Evolutionary conservation across 371 early-diverging fungal genomes (phyloP).

Genomic region (Gilbertella persicaria): DNA sequence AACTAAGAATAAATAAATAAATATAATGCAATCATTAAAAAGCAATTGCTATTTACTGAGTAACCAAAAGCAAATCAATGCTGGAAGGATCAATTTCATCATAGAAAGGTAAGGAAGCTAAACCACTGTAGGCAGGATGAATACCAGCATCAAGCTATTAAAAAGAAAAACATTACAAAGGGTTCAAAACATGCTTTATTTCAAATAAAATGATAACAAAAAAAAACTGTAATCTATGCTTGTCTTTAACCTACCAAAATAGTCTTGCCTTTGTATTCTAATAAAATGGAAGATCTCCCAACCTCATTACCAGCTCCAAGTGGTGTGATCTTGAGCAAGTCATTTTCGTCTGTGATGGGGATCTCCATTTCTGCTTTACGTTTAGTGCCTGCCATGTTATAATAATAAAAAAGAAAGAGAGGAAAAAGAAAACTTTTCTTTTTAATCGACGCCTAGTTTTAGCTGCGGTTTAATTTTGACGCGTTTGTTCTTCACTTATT

Average conservation of each 20-base stretch:
- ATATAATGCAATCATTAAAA: not conserved
- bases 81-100: constrained; percentile 96
- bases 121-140: constrained; percentile 98
- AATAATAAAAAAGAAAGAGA: not conserved
- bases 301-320: constrained; percentile 99
- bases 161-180: constrained; percentile 14
- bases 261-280: constrained; percentile 96
- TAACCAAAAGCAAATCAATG: constrained; percentile 95
- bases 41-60: constrained; percentile 71
- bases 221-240: not conserved
- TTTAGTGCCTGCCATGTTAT: constrained; percentile 40
- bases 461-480: too few species aligned
- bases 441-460: too few species aligned
- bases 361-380: constrained; percentile 53
- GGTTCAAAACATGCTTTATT: constrained; percentile 3
- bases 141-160: constrained; percentile 97
- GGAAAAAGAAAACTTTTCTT: not conserved
- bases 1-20: constrained; percentile 55
- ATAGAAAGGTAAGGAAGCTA: constrained; percentile 97
- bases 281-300: constrained; percentile 96
- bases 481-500: too few species aligned
- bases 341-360: constrained; percentile 64
- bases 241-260: constrained; percentile 89
- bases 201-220: constrained; percentile 8
- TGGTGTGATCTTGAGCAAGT: constrained; percentile 88